phyloP scores from a whole-genome alignment of 202 grass and related monocot species.

The Hordeum pubiflorum region DNA sequence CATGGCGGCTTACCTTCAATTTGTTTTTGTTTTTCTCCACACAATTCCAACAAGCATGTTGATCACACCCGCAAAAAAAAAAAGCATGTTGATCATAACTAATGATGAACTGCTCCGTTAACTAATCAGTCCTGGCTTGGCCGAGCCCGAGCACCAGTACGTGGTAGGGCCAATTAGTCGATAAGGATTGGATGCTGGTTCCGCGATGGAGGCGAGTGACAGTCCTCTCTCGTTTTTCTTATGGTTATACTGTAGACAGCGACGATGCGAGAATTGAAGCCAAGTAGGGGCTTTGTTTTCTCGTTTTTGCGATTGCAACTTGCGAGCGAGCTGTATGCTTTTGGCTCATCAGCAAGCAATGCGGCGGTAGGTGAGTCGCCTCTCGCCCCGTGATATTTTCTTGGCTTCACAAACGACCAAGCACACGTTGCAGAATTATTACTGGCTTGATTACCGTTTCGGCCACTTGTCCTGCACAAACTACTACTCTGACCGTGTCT shows the following conservation, averaged over 20 bases:
- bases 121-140: not conserved
- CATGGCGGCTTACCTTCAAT: not conserved
- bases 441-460: not conserved
- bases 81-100: not conserved
- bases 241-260: not conserved
- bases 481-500: not conserved
- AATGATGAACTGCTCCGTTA: not conserved
- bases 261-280: not conserved
- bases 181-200: not conserved
- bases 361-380: conserved; percentile 2
- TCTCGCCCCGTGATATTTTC: not conserved
- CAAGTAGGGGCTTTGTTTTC: not conserved
- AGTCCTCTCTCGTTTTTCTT: not conserved
- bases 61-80: not conserved
- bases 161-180: not conserved
- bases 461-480: not conserved
- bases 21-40: not conserved
- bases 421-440: not conserved
- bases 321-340: not conserved
- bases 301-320: not conserved
- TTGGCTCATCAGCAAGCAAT: not conserved
- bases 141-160: no score
- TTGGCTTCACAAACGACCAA: not conserved
- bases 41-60: not conserved
- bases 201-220: not conserved